Evolutionary conservation across 2,329 filamentous ascomycete genomes (phyloP).

Genomic region (Aschersonia sp.): DNA sequence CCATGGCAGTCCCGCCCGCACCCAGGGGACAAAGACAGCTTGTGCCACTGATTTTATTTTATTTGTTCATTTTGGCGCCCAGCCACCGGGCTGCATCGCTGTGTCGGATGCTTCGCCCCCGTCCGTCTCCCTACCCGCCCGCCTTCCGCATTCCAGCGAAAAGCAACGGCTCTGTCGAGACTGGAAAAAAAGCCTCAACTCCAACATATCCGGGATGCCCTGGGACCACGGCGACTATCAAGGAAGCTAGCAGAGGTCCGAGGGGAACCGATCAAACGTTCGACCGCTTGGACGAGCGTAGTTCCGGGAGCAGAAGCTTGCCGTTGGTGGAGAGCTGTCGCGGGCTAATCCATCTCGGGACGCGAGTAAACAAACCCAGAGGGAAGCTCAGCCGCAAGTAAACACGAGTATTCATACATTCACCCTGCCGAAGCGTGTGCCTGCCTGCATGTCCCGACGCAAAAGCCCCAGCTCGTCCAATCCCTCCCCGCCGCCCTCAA

Average conservation of each 20-base stretch:
- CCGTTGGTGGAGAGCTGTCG: conserved; percentile 6
- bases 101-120: background rate
- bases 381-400: background rate
- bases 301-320: background rate
- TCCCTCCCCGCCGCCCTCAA: conserved; percentile 16
- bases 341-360: conserved; percentile 10
- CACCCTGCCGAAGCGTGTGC: conserved; percentile 8
- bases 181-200: background rate
- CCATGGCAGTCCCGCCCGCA: too few relatives aligned
- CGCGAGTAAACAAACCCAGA: conserved; percentile 13
- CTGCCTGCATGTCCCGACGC: conserved; percentile 1
- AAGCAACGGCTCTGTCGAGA: background rate
- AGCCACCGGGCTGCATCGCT: too few relatives aligned
- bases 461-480: conserved; percentile 10
- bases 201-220: background rate
- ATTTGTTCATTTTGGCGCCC: too few relatives aligned
- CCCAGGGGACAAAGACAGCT: too few relatives aligned
- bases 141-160: conserved; percentile 4
- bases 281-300: background rate
- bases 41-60: too few relatives aligned
- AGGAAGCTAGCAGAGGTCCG: too few relatives aligned
- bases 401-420: conserved; percentile 9
- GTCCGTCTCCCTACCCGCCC: background rate
- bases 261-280: too few relatives aligned
- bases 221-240: too few relatives aligned